Evolutionary conservation across 179 eudicot genomes (phyloP), one percentile per base, ranked within the genome.

Genomic region (Beta macrorhiza): DNA sequence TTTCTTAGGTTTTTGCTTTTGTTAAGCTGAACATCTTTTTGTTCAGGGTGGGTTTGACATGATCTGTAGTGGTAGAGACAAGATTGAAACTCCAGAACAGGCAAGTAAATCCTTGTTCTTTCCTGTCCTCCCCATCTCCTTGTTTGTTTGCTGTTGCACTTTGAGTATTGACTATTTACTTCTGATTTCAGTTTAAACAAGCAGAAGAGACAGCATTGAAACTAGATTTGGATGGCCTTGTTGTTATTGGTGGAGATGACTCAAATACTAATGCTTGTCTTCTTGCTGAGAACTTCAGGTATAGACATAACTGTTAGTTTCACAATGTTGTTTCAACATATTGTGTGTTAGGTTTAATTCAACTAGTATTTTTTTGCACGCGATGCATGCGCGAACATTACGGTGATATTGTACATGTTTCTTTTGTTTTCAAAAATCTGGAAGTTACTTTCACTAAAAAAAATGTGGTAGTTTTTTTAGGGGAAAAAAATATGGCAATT

Each of bases 21-120:
- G 45, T 32, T 37, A 67, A 67, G 71, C n/a, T 5, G 2, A 37
- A 14, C 32, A 9, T 67, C 70, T 29, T 32, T 17, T 68, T 69
- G 69, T 86, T 59, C 90, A 95, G 99, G 99, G 99, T 81, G 99
- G 99, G 53, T 95, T 95, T 85, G 98, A 95, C 85, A 95, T 95
- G 99, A 95, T 95, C 59, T 80, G 91, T 78, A 95, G 99, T 89
- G 99, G 99, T 65, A 90, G 98, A 78, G 98, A 92, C 93, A 93
- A 95, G 88, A 95, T 95, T 88, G 99, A 95, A 91, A 95, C 99
- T 79, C 97, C 97, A 68, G 97, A 91, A 77, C 98, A 95, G 94
- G 98, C 88, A 80, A 81, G 83, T 51, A 22, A 17, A 53, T 59
- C 72, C 51, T 56, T 59, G 20, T 76, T 53, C 53, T 57, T 20